Evolutionary conservation across 352 stramenopile species (phyloP).

Genomic region (Phytopythium boreale): DNA sequence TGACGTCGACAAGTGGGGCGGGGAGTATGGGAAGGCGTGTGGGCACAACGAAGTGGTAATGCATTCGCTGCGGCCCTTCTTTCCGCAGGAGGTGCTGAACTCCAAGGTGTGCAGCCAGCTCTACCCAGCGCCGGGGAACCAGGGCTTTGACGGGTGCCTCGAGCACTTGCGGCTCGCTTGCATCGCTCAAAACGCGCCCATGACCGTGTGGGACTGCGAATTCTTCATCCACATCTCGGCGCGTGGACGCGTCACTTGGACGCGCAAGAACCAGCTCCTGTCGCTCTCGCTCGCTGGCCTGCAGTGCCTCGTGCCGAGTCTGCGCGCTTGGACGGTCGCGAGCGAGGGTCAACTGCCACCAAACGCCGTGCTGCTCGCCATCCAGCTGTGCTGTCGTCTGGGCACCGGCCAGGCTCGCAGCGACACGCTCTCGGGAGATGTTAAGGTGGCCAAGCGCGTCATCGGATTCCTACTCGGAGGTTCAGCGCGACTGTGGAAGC

Average conservation of each 20-base stretch:
- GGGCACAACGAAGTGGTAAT: conserved; percentile 91
- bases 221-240: conserved; percentile 69
- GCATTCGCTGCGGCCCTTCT: conserved; percentile 81
- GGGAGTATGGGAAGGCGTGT: conserved; percentile 80
- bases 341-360: conserved; percentile 29
- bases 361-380: conserved; percentile 32
- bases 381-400: conserved; percentile 56
- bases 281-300: conserved; percentile 51
- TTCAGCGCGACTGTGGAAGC: conserved; percentile 63
- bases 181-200: conserved; percentile 24
- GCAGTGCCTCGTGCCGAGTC: conserved; percentile 44
- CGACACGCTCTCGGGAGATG: conserved; percentile 11
- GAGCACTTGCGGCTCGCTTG: conserved; percentile 80
- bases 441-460: conserved; percentile 50
- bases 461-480: conserved; percentile 58
- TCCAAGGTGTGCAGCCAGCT: conserved; percentile 79
- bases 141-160: conserved; percentile 87
- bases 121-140: conserved; percentile 82
- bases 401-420: conserved; percentile 25
- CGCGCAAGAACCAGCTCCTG: conserved; percentile 71
- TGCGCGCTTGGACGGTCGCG: conserved; percentile 53
- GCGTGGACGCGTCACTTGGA: conserved; percentile 38
- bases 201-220: conserved; percentile 87
- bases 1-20: conserved; percentile 76
- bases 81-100: conserved; percentile 86